Base-by-base conservation (phyloP, 2,329 filamentous ascomycete species). In the Dendryphion nanum region DNA sequence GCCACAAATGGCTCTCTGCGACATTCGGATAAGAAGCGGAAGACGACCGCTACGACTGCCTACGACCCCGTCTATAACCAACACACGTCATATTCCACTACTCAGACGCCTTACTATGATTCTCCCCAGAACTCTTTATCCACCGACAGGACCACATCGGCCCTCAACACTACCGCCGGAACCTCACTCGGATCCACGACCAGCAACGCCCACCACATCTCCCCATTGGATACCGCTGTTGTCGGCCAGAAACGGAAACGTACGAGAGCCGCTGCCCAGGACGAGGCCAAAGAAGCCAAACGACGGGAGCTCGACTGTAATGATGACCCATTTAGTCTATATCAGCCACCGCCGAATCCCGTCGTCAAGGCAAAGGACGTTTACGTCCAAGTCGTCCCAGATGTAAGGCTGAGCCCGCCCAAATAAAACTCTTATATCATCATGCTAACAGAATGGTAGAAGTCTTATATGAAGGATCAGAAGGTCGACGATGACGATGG, bases 401-500 rank as follows among this genome's bases (percentile, higher is more conserved):
- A 82, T 65, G 80, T 83, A 70, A 65, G 78, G 34, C 6, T 37
- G 7, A n/a, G n/a, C n/a, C 31, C 8, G n/a, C 26, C 20, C 18
- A 19, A 24, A n/a, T 21, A 4, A n/a, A n/a, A n/a, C n/a, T n/a
- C n/a, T n/a, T n/a, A n/a, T n/a, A n/a, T n/a, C n/a, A n/a, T n/a
- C n/a, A 26, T 44, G 37, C 55, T 59, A 23, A 59, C 43, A 13
- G 8, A 31, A 16, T 13, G 17, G 23, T 46, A 78, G 74, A 72
- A 69, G 44, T 63, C 67, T 3, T 70, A 68, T 47, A 55, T 63
- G 33, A 72, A 74, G 41, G 67, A 81, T 49, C 75, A 83, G 52
- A 93, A 94, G 62, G 85, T 93, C 30, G 93, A 98, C 57, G 93
- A 98, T 50, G 89, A 96, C 31, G 93, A 98, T 55, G 93, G 93